A percentile compares a stretch with the other conserved stretches of the same genome.
Conservation (phyloP, 1,284 basidiomycete species). For the Cryptococcus maquisensis region DNA sequence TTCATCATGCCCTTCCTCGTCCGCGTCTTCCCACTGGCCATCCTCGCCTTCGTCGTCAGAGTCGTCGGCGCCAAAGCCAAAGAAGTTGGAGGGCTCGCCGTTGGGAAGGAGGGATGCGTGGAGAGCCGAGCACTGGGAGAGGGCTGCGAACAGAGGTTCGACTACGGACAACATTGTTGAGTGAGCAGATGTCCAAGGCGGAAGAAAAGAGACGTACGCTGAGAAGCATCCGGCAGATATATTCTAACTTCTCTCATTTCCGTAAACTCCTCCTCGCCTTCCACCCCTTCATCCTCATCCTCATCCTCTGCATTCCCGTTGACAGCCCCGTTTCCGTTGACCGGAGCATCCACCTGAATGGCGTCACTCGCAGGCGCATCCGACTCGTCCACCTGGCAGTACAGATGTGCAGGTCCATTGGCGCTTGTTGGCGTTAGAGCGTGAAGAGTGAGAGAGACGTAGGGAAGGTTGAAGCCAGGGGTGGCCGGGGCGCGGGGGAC, state of each 20-base stretch:
- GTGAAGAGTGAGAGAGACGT: slow-evolving; percentile 80
- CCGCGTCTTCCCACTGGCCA: slow-evolving; percentile 20
- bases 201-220: slow-evolving; percentile 56
- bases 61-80: slow-evolving; percentile 50
- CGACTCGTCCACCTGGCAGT: slow-evolving; percentile 80
- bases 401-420: slow-evolving; percentile 61
- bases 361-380: slow-evolving; percentile 10
- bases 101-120: slow-evolving; percentile 66
- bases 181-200: neutral
- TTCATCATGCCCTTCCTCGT: slow-evolving; percentile 54
- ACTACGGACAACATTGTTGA: slow-evolving; percentile 57
- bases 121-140: slow-evolving; percentile 83
- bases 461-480: slow-evolving; percentile 71
- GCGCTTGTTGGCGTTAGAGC: slow-evolving; percentile 68
- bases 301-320: slow-evolving; percentile 23
- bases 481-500: slow-evolving; percentile 51
- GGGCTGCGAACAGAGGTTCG: slow-evolving; percentile 77
- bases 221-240: slow-evolving; percentile 57
- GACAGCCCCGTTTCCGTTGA: slow-evolving; percentile 2
- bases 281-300: slow-evolving; percentile 47
- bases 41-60: slow-evolving; percentile 46
- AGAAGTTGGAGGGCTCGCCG: slow-evolving; percentile 47
- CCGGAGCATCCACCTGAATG: neutral
- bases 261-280: slow-evolving; percentile 54
- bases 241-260: slow-evolving; percentile 73